phyloP scores from a whole-genome alignment of 768 basidiomycete genomes.

The Tulasnella sp. region DNA sequence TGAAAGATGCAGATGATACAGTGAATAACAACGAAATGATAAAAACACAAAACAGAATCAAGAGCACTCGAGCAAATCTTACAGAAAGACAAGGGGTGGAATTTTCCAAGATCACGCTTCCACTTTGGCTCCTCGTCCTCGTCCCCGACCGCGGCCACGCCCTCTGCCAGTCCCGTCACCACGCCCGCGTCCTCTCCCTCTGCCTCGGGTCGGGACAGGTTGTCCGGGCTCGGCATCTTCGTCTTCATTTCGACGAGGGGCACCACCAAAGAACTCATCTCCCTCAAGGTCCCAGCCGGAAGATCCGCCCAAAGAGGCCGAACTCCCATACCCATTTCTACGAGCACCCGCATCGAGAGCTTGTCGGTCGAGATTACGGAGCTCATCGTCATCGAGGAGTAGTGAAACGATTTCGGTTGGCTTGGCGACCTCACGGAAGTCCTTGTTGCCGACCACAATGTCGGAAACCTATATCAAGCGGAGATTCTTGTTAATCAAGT shows the following conservation, averaged over 20 bases:
- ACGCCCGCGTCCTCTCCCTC: not conserved
- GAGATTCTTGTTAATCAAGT: not conserved
- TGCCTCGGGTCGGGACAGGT: not conserved
- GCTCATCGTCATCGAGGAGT: slow-evolving; percentile 89
- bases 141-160: not conserved
- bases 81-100: not conserved
- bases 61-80: not conserved
- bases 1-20: not conserved
- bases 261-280: slow-evolving; percentile 24
- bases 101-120: not conserved
- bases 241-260: slow-evolving; percentile 19
- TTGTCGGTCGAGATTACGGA: slow-evolving; percentile 36
- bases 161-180: slow-evolving; percentile 7
- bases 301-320: not conserved
- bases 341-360: slow-evolving; percentile 18
- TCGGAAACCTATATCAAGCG: slow-evolving; percentile 78
- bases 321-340: slow-evolving; percentile 9
- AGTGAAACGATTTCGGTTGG: slow-evolving; percentile 96
- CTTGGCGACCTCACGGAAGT: slow-evolving; percentile 85
- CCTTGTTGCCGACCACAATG: slow-evolving; percentile 97
- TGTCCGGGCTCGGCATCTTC: slow-evolving; percentile 21
- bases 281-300: slow-evolving; percentile 21
- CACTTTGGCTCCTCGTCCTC: not conserved
- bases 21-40: slow-evolving; percentile 3
- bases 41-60: not conserved